Evolutionary conservation across 2,329 filamentous ascomycete species (phyloP).

Genomic region (Fonsecaea pedrosoi): DNA sequence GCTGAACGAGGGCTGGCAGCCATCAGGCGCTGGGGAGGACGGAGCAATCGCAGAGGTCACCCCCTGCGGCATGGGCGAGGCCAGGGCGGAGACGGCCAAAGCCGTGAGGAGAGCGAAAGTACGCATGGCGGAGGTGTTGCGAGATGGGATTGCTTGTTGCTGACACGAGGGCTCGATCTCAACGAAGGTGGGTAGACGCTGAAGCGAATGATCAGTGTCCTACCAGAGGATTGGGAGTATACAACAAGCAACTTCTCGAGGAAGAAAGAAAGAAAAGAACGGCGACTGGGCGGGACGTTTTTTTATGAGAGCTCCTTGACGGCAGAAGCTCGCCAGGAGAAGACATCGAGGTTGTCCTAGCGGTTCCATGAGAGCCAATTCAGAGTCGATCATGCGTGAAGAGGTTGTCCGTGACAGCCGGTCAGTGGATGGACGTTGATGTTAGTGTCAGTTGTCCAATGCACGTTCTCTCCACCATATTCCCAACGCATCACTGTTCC

Average conservation of each 20-base stretch:
- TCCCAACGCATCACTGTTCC: not conserved
- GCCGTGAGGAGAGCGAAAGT: constrained; percentile 34
- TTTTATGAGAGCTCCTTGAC: constrained; percentile 9
- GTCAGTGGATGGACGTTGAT: constrained; percentile 3
- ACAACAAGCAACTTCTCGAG: constrained; percentile 2
- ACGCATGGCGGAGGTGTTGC: constrained; percentile 26
- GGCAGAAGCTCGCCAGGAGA: not conserved
- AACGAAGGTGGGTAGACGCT: constrained; percentile 29
- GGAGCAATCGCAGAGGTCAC: constrained; percentile 40
- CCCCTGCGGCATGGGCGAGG: constrained; percentile 37
- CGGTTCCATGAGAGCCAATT: constrained; percentile 1
- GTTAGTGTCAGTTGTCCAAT: constrained; percentile 1
- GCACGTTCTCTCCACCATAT: constrained; percentile 2
- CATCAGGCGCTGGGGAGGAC: constrained; percentile 36
- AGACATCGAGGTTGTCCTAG: constrained; percentile 1
- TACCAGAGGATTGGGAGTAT: constrained; percentile 7
- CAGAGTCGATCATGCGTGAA: not conserved
- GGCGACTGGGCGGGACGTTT: not conserved
- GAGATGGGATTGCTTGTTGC: constrained; percentile 5
- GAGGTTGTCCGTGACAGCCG: constrained; percentile 6
- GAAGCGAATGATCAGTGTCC: constrained; percentile 29
- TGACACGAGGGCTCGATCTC: constrained; percentile 11
- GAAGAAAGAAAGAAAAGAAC: constrained; percentile 1
- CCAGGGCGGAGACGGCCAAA: constrained; percentile 28
- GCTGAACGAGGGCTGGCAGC: constrained; percentile 33